Evolutionary conservation across 768 basidiomycete species (phyloP), one percentile per base, ranked within the genome.

Genomic region (Boletus sp.): DNA sequence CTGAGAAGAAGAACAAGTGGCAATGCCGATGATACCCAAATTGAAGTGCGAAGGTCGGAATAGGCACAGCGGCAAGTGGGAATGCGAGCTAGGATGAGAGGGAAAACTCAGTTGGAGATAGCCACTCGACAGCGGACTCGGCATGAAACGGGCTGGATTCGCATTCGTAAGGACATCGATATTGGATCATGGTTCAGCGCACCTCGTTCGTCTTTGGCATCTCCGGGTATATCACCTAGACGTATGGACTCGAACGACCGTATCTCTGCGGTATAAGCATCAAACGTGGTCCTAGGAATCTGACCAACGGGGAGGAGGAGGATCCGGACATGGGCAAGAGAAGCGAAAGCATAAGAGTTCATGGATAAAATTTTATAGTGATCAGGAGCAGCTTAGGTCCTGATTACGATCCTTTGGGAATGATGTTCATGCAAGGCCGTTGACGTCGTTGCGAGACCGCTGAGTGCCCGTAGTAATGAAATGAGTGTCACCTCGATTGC

Each of bases 1-100:
- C 54, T 84, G 80, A 30, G 76, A 75, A 58, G 80, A 78, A 11
- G 84, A 81, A 64, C 83, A 88, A 32, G 86, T 81, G 28, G 93
- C 85, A 33, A 99, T 80, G 10, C 95, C 97, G 64, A 99, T 86
- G 52, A 96, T 86, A 20, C 89, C 93, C 17, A 98, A 75, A 3
- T 94, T 87, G 58, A 94, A 93, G 59, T 88, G 85, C 2, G 89
- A 94, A 48, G 84, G 83, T 41, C 85, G 83, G 61, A 98, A 77
- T 45, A 95, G 79, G 42, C 87, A 81, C 45, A 97, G 74, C 7
- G 87, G 76, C 11, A 78, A 65, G 62, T 93, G 86, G 30, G 87
- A 81, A 55, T 76, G 78, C n/a, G 86, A 83, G 4, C 82, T 85
- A 4, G 87, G 91, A 70, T 89, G 90, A 2, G 84, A 83, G 14